Evolutionary conservation across 1,284 basidiomycete species (phyloP), one percentile per base, ranked within the genome.

Genomic region (Ganoderma lingzhi): DNA sequence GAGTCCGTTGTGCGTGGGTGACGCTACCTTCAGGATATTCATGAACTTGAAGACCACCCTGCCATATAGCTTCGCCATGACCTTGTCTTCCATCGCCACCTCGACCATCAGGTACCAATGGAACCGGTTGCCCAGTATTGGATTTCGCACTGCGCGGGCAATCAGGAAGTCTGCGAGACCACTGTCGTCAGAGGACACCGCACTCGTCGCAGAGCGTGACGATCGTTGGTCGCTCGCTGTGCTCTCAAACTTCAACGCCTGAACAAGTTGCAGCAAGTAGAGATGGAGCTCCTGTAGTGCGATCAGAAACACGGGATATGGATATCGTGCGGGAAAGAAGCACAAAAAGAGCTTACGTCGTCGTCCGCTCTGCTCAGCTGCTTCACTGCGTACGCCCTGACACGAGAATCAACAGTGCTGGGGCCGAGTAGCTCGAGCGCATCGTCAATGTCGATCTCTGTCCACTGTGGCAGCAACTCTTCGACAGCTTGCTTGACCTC

Each of bases 71-170:
- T 95, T 95, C 2, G 95, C 95, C 78, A 94, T 90, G 35, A 90
- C 83, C 64, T 91, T 90, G 78, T 96, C 95, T 74, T 94, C 92
- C 44, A 91, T 82, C 9, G 88, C 88, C 35, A 90, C 92, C 80
- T 99, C 98, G 3, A 99, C 97, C 87, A 96, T 95, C 65, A 99
- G 89, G 76, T 99, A 99, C 98, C 98, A 99, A 78, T 98, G 94
- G 70, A 99, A 86, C 37, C 94, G 89, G 76, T 98, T 99, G 0
- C 96, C 97, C 1, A 99, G 84, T 0, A 96, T 87, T 0, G 87
- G 86, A 76, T 98, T 97, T 65, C 87, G 84, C 14, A 96, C 93
- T 19, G 95, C 95, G 23, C 97, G 88, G 5, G 88, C 83, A 64
- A 99, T 96, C 63, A 99, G 85, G 78, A 99, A 98, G 76, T 97